Evolutionary conservation across 1,284 basidiomycete genomes (phyloP).

Genomic region (Vanrija sp.): DNA sequence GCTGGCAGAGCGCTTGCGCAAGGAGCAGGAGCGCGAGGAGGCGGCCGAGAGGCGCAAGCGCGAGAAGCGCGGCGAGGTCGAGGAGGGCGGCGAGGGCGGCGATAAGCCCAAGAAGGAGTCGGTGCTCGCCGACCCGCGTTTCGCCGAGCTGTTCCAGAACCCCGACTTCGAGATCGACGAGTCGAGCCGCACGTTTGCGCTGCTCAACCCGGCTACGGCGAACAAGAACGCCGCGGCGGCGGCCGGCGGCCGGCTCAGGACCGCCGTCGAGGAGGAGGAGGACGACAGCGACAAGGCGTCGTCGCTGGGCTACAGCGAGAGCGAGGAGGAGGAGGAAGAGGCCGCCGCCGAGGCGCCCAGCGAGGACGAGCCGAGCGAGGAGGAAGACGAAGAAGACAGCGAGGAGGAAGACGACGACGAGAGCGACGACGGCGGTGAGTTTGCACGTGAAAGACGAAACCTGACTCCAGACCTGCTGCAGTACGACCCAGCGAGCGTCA

Average conservation of each 20-base stretch:
- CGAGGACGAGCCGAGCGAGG: conserved; percentile 47
- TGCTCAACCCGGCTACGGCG: conserved; percentile 82
- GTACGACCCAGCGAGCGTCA: conserved; percentile 54
- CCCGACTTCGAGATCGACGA: conserved; percentile 94
- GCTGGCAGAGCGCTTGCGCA: conserved; percentile 78
- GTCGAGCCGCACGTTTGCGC: conserved; percentile 74
- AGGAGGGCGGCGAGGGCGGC: conserved; percentile 35
- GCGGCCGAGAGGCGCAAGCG: conserved; percentile 62
- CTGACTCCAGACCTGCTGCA: conserved; percentile 31
- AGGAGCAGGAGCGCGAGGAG: conserved; percentile 66
- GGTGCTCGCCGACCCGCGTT: conserved; percentile 83
- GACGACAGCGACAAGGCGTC: conserved; percentile 80
- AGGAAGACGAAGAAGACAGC: conserved; percentile 53
- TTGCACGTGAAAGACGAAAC: not conserved
- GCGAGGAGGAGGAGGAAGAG: conserved; percentile 37
- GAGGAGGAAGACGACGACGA: conserved; percentile 53
- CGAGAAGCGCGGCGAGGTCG: conserved; percentile 50
- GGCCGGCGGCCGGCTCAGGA: conserved; percentile 54
- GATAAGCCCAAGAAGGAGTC: conserved; percentile 49
- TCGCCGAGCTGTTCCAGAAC: conserved; percentile 86
- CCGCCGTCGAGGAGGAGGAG: conserved; percentile 84
- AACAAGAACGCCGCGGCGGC: conserved; percentile 37
- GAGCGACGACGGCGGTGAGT: conserved; percentile 50
- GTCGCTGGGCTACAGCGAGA: conserved; percentile 59
- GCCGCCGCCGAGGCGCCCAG: conserved; percentile 14